phyloP scores from a whole-genome alignment of 805 yeast genomes.

The Suhomyces xylopsoci region DNA sequence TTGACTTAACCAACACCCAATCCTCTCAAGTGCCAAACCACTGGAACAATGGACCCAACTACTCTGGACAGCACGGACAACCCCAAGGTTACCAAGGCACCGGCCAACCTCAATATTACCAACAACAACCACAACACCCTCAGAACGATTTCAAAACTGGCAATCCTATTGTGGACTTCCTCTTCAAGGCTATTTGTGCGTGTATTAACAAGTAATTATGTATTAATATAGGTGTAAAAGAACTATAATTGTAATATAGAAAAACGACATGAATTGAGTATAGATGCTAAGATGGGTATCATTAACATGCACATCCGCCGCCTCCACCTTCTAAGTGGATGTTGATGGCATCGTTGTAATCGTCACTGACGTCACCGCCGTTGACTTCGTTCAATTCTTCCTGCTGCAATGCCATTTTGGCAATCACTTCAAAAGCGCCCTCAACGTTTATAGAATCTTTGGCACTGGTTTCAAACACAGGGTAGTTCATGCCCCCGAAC shows the following conservation, averaged over 20 bases:
- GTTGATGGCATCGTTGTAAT: slow-evolving; percentile 93
- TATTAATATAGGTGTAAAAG: slow-evolving; percentile 1
- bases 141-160: slow-evolving; percentile 19
- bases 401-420: slow-evolving; percentile 92
- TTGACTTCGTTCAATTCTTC: slow-evolving; percentile 87
- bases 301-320: slow-evolving; percentile 70
- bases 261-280: neutral
- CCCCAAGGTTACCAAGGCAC: slow-evolving; percentile 12
- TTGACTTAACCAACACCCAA: slow-evolving; percentile 47
- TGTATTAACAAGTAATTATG: slow-evolving; percentile 24
- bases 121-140: slow-evolving; percentile 10
- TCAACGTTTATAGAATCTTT: slow-evolving; percentile 95
- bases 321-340: slow-evolving; percentile 85
- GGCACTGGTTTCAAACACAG: slow-evolving; percentile 96
- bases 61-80: slow-evolving; percentile 20
- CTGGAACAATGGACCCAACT: slow-evolving; percentile 26
- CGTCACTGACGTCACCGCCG: slow-evolving; percentile 57
- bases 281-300: neutral
- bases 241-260: neutral
- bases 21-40: slow-evolving; percentile 28
- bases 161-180: slow-evolving; percentile 25
- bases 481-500: slow-evolving; percentile 63
- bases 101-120: slow-evolving; percentile 10
- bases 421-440: slow-evolving; percentile 92
- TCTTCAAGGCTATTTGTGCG: slow-evolving; percentile 32